Evolutionary conservation across 345 rosid species (phyloP).

Genomic region (rapeseed (Brassica napus)): DNA sequence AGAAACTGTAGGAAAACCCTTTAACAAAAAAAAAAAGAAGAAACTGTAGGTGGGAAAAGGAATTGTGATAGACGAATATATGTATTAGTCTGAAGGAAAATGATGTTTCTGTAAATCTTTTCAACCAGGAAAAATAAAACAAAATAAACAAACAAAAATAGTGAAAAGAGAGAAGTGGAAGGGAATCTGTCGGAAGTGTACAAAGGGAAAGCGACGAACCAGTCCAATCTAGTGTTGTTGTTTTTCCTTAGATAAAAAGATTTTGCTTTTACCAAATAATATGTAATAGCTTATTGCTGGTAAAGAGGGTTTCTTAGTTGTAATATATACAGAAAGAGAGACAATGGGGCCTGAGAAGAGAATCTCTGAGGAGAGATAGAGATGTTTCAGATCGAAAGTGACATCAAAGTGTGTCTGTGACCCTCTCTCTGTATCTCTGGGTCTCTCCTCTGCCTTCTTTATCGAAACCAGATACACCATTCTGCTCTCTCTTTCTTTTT

Average conservation of each 20-base stretch:
- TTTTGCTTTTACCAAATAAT: not conserved
- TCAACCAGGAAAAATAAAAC: not conserved
- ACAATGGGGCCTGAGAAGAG: slow-evolving; percentile 37
- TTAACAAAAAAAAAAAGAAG: not conserved
- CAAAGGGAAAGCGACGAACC: slow-evolving; percentile 35
- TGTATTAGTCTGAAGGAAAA: slow-evolving; percentile 32
- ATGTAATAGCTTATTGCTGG: not conserved
- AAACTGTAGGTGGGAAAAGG: not conserved
- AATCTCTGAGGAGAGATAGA: slow-evolving; percentile 38
- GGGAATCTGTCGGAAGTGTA: slow-evolving; percentile 36
- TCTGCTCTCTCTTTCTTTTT: not conserved
- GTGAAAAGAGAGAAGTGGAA: slow-evolving; percentile 29
- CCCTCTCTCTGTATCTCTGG: slow-evolving; percentile 16
- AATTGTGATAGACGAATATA: slow-evolving; percentile 15
- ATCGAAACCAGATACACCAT: slow-evolving; percentile 13
- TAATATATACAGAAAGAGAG: slow-evolving; percentile 38
- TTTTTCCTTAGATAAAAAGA: not conserved
- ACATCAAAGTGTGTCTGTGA: slow-evolving; percentile 29
- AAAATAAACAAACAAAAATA: not conserved
- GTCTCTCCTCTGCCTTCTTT: slow-evolving; percentile 32
- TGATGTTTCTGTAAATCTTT: slow-evolving; percentile 16
- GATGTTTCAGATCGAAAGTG: slow-evolving; percentile 38
- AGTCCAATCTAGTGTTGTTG: slow-evolving; percentile 25
- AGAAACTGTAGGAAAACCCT: not conserved
- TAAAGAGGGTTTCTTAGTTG: slow-evolving; percentile 18